Conservation (phyloP, 2,329 filamentous ascomycete species). For the Lasiodiplodia theobromae region DNA sequence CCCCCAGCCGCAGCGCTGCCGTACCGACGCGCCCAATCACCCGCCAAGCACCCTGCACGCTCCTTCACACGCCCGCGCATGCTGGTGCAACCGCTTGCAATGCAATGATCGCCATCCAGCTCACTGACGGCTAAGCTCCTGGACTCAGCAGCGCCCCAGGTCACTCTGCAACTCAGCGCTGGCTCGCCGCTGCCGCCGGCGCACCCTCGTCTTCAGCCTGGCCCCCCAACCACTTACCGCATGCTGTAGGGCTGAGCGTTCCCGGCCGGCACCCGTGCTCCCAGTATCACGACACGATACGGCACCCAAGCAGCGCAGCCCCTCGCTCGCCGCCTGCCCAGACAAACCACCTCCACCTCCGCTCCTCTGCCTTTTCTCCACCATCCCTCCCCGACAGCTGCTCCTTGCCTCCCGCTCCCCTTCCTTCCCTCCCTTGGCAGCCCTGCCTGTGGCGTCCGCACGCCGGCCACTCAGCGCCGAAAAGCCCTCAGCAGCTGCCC, state of each 20-base stretch:
- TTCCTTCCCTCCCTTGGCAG: conserved; percentile 26
- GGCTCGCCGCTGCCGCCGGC: conserved; percentile 10
- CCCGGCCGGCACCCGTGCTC: conserved; percentile 28
- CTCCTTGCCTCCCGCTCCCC: conserved; percentile 23
- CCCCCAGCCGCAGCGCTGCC: background rate
- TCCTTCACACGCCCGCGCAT: conserved; percentile 21
- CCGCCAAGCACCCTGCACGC: conserved; percentile 19
- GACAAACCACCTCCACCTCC: conserved; percentile 16
- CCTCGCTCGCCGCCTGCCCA: conserved; percentile 16
- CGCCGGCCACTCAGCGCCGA: conserved; percentile 27
- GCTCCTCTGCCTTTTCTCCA: conserved; percentile 19
- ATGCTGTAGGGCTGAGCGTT: conserved; percentile 30
- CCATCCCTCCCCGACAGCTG: conserved; percentile 12
- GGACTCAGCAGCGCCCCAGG: conserved; percentile 18
- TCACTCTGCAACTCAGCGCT: conserved; percentile 2
- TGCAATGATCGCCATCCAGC: conserved; percentile 28
- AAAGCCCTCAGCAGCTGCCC: conserved; percentile 26
- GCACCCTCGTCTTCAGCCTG: conserved; percentile 24
- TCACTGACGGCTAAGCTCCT: conserved; percentile 26
- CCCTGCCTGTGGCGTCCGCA: conserved; percentile 25
- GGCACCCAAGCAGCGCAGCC: conserved; percentile 21
- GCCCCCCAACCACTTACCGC: conserved; percentile 23
- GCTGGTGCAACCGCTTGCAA: conserved; percentile 26
- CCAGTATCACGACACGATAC: conserved; percentile 29
- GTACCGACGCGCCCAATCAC: conserved; percentile 12